These are phyloP conservation scores for Chamaenerion angustifolium DNA, from an alignment of 345 rosid species.

Conservation along the genomic window DNA sequence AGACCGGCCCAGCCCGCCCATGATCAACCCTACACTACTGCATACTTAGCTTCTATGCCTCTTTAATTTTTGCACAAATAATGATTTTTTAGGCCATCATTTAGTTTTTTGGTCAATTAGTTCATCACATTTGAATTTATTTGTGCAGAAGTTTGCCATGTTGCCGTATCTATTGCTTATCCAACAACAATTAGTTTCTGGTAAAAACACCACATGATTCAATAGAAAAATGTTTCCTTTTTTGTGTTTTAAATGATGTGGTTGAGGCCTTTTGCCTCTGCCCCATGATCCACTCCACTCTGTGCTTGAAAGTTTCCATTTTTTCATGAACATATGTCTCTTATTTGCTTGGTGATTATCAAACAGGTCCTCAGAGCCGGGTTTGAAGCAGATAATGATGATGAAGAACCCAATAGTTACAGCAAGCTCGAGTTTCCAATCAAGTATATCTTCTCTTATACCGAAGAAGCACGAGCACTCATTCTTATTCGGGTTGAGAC, in stretches of 20 bases:
- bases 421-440: constrained; percentile 20
- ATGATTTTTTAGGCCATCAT: too few species aligned
- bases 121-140: too few species aligned
- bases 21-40: too few species aligned
- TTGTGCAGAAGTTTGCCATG: too few species aligned
- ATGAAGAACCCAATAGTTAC: constrained; percentile 5
- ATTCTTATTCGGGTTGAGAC: constrained; percentile 52
- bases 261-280: not conserved
- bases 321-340: not conserved
- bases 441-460: constrained; percentile 40
- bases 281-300: not conserved
- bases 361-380: constrained; percentile 26
- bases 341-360: constrained; percentile 7
- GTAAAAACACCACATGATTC: too few species aligned
- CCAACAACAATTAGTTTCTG: too few species aligned
- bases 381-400: constrained; percentile 10
- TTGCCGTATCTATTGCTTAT: too few species aligned
- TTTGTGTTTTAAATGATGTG: not conserved
- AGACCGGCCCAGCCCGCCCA: too few species aligned
- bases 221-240: not conserved
- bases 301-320: not conserved
- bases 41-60: too few species aligned
- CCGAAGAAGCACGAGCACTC: constrained; percentile 45
- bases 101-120: too few species aligned
- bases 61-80: too few species aligned